Percentiles rank a stretch among this genome's conserved stretches.
These are phyloP conservation scores for Ophiostoma australiae DNA, from an alignment of 2,329 filamentous ascomycete genomes.

Conservation along the genomic window DNA sequence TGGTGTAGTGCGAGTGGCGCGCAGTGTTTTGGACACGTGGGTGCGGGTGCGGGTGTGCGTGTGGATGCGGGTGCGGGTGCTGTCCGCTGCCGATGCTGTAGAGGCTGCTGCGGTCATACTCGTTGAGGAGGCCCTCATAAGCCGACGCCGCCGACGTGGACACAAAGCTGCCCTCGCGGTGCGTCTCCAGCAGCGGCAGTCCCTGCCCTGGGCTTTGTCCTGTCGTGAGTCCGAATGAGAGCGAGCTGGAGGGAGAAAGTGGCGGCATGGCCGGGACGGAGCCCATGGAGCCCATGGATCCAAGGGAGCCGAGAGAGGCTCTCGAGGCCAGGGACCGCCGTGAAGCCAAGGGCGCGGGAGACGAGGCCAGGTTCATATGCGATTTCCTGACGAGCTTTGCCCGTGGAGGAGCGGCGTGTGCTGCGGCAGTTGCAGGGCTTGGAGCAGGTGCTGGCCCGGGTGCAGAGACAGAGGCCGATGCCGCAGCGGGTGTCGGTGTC, in stretches of 20 bases:
- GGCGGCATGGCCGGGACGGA: not conserved
- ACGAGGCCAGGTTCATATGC: not conserved
- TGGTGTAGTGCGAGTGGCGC: not conserved
- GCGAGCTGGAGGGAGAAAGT: not conserved
- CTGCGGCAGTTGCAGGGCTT: not conserved
- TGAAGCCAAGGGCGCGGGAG: not conserved
- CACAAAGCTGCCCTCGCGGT: slow-evolving; percentile 17
- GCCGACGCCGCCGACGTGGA: slow-evolving; percentile 23
- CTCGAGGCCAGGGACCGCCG: not conserved
- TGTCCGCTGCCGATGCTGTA: slow-evolving; percentile 12
- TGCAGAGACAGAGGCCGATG: not conserved
- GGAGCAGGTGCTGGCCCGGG: not conserved
- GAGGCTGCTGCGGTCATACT: slow-evolving; percentile 20
- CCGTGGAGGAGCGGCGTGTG: not conserved
- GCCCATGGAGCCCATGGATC: not conserved
- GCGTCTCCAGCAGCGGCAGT: not conserved
- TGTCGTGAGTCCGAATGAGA: not conserved
- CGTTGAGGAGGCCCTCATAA: slow-evolving; percentile 23
- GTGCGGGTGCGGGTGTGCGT: not conserved
- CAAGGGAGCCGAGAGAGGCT: not conserved
- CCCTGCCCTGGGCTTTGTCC: not conserved
- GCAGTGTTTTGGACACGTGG: not conserved
- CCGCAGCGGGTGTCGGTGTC: slow-evolving; percentile 5
- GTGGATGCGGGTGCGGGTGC: not conserved
- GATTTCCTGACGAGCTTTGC: slow-evolving; percentile 20